A percentile compares a stretch with the other conserved stretches of the same genome.
These are phyloP conservation scores for Kodamaea neixiangensis DNA, from an alignment of 805 yeast genomes.

Conservation along the genomic window DNA sequence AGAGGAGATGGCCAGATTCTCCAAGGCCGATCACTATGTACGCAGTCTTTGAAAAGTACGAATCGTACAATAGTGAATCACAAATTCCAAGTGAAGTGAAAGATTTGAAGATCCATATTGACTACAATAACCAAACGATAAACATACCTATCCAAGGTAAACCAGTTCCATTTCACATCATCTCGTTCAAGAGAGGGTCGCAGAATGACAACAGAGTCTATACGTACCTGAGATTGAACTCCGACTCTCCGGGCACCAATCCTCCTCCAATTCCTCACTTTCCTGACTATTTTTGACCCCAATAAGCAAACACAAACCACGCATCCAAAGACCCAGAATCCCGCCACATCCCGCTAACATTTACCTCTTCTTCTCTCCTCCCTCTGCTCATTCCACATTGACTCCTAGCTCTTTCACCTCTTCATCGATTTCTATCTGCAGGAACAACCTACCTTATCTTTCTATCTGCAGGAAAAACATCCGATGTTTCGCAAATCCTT, in stretches of 20 bases:
- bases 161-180: conserved; percentile 97
- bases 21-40: conserved; percentile 70
- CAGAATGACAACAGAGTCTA: conserved; percentile 96
- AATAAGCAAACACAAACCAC: no score
- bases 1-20: conserved; percentile 80
- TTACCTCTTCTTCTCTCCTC: no score
- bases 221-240: conserved; percentile 85
- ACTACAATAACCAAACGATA: conserved; percentile 82
- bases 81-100: conserved; percentile 84
- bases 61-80: conserved; percentile 89
- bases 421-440: no score
- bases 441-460: no score
- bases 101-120: conserved; percentile 85
- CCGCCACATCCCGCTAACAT: no score
- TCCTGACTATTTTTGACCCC: no score
- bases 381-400: no score
- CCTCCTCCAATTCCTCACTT: no score
- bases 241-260: conserved; percentile 97
- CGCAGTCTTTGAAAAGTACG: conserved; percentile 85
- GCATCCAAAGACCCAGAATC: no score
- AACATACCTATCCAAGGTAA: conserved; percentile 91
- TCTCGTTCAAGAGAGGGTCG: conserved; percentile 90
- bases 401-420: no score
- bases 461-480: no score
- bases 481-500: no score